Conservation (phyloP, 2,329 filamentous ascomycete genomes). For the Mollisiaceae sp. region DNA sequence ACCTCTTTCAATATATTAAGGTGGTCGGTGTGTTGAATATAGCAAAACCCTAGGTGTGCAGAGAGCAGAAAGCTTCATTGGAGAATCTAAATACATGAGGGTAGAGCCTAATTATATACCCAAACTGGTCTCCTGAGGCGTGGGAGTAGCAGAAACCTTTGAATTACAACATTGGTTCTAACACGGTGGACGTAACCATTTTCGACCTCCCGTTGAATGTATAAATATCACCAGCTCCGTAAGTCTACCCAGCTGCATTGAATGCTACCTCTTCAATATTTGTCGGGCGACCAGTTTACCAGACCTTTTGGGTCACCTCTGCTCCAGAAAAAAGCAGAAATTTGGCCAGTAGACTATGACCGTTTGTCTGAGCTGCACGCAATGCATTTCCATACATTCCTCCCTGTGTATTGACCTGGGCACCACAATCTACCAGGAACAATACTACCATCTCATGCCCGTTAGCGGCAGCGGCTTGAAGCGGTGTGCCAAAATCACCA, state of each 20-base stretch:
- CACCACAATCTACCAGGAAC: constrained; percentile 21
- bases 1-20: not conserved
- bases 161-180: too few species aligned
- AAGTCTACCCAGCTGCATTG: not conserved
- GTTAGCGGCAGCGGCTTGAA: constrained; percentile 18
- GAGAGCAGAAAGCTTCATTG: too few species aligned
- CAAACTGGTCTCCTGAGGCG: too few species aligned
- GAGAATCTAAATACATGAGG: too few species aligned
- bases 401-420: constrained; percentile 20
- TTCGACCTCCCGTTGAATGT: not conserved
- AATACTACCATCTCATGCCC: constrained; percentile 13
- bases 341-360: not conserved
- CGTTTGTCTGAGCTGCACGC: constrained; percentile 10
- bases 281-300: not conserved
- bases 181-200: not conserved
- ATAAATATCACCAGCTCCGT: not conserved
- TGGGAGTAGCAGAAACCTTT: too few species aligned
- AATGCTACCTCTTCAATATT: not conserved
- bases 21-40: not conserved
- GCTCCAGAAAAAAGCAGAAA: constrained; percentile 10
- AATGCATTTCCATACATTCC: constrained; percentile 21
- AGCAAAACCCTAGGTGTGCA: too few species aligned
- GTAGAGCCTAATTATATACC: too few species aligned
- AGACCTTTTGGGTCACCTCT: not conserved
- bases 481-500: constrained; percentile 13